These are phyloP conservation scores for Veloporphyrellus conicus DNA, from an alignment of 1,284 basidiomycete species.

Conservation along the genomic window DNA sequence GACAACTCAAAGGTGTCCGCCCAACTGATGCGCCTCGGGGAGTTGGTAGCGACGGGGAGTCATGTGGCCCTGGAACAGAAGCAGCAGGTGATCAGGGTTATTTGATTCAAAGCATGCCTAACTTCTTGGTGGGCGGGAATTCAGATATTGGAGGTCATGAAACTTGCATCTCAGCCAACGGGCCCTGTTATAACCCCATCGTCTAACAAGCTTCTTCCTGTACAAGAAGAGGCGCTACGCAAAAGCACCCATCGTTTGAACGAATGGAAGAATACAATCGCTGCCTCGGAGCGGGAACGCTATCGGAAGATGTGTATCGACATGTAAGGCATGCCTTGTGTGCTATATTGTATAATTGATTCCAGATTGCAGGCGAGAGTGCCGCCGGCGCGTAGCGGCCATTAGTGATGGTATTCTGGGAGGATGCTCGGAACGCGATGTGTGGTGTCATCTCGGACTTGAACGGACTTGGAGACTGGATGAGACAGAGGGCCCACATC, in stretches of 20 bases:
- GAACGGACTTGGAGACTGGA: slow-evolving; percentile 70
- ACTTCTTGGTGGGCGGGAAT: slow-evolving; percentile 3
- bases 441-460: slow-evolving; percentile 65
- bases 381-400: slow-evolving; percentile 60
- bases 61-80: slow-evolving; percentile 58
- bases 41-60: slow-evolving; percentile 61
- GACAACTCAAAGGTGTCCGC: slow-evolving; percentile 46
- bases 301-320: slow-evolving; percentile 68
- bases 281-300: slow-evolving; percentile 62
- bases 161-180: slow-evolving; percentile 6
- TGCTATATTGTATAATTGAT: slow-evolving; percentile 4
- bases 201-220: slow-evolving; percentile 19
- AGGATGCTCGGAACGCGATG: slow-evolving; percentile 67
- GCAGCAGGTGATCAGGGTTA: slow-evolving; percentile 50
- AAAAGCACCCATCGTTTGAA: slow-evolving; percentile 58
- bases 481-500: slow-evolving; percentile 84
- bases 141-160: slow-evolving; percentile 26
- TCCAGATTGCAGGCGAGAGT: slow-evolving; percentile 55
- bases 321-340: slow-evolving; percentile 39
- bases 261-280: slow-evolving; percentile 68
- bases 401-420: slow-evolving; percentile 56
- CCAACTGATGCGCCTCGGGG: slow-evolving; percentile 62
- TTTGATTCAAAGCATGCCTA: background rate
- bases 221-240: slow-evolving; percentile 51
- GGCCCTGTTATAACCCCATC: background rate